A percentile compares a stretch with the other conserved stretches of the same genome.
Evolutionary conservation across 352 stramenopile genomes (phyloP).

Genomic region (Phytopythium chamaehyphon): DNA sequence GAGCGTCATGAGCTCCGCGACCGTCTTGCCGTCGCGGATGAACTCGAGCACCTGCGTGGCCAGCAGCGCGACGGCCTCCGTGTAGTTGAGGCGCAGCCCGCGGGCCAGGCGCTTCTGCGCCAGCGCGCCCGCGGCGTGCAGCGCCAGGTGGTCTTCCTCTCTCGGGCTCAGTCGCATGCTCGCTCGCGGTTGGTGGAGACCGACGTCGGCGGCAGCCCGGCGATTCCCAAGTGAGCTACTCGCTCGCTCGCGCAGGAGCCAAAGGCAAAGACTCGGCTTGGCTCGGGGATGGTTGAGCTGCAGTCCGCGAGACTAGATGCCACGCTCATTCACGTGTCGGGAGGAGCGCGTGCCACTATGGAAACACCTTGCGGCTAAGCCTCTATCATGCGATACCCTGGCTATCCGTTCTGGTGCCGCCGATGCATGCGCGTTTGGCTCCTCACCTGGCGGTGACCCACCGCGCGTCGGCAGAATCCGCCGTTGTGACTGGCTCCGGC

Average conservation of each 20-base stretch:
- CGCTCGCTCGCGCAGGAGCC: not conserved
- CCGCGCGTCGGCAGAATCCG: constrained; percentile 1
- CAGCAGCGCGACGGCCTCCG: constrained; percentile 92
- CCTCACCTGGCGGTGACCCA: not conserved
- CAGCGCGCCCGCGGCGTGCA: constrained; percentile 86
- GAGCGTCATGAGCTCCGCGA: constrained; percentile 87
- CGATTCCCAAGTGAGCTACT: constrained; percentile 16
- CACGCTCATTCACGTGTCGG: not conserved
- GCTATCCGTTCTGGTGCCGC: not conserved
- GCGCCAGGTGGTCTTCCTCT: constrained; percentile 68
- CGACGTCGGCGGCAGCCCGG: constrained; percentile 5
- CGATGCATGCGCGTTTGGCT: no score
- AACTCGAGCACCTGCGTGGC: constrained; percentile 93
- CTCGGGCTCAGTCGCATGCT: constrained; percentile 58
- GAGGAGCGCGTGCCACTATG: not conserved
- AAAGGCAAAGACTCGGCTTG: no score
- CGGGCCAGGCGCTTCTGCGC: constrained; percentile 94
- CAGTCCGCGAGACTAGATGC: not conserved
- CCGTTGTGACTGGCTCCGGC: not conserved
- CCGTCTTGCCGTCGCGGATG: constrained; percentile 89
- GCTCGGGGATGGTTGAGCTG: no score
- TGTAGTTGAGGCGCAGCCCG: constrained; percentile 92
- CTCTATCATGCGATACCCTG: no score
- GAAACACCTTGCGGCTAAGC: not conserved
- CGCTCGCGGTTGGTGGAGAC: not conserved